Conservation (phyloP, 2,329 filamentous ascomycete species). For the Fusarium pseudocircinatum region DNA sequence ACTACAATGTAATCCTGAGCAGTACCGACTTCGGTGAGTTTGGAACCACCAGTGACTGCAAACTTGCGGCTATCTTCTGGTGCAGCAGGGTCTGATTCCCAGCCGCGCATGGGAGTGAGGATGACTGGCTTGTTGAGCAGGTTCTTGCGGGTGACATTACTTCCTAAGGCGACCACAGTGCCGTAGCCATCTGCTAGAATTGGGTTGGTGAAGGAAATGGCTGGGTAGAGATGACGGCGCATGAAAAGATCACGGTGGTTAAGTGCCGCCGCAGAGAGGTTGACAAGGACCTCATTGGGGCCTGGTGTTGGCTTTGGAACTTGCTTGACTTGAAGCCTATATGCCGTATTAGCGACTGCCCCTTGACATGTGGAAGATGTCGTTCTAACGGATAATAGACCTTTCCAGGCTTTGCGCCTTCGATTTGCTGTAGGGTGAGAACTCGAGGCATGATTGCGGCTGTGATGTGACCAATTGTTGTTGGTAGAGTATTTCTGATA, state of each 20-base stretch:
- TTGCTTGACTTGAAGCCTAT: constrained; percentile 67
- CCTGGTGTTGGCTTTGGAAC: constrained; percentile 71
- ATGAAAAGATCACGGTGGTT: constrained; percentile 98
- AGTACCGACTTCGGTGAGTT: constrained; percentile 69
- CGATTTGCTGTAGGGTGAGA: constrained; percentile 73
- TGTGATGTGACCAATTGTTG: background rate
- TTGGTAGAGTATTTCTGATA: background rate
- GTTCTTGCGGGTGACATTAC: constrained; percentile 51
- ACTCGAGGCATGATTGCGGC: constrained; percentile 58
- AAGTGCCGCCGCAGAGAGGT: constrained; percentile 80
- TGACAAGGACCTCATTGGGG: constrained; percentile 76
- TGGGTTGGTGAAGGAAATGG: constrained; percentile 79
- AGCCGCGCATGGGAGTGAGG: constrained; percentile 80
- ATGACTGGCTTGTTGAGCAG: constrained; percentile 75
- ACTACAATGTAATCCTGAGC: constrained; percentile 78
- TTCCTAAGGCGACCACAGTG: constrained; percentile 72
- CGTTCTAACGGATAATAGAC: constrained; percentile 80
- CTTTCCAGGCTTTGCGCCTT: constrained; percentile 81
- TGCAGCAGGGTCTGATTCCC: constrained; percentile 75
- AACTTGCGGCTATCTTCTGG: constrained; percentile 73
- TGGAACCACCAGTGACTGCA: constrained; percentile 75
- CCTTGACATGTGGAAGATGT: background rate
- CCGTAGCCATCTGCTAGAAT: constrained; percentile 87
- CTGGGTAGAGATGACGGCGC: constrained; percentile 90
- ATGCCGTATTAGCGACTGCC: constrained; percentile 1